Conservation (phyloP, 345 rosid species). For the Turnera subulata region DNA sequence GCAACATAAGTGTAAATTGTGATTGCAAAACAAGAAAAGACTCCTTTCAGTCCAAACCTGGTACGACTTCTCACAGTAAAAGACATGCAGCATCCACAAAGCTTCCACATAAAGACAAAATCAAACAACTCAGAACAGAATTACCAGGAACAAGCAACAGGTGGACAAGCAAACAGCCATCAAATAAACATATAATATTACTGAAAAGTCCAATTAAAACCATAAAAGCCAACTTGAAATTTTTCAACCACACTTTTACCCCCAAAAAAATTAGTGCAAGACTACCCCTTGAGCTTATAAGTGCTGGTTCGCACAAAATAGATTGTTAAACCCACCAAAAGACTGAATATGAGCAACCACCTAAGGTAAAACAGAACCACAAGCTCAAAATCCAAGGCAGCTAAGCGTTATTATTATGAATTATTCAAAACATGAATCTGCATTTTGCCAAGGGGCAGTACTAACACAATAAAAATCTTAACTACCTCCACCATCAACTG, state of each 20-base stretch:
- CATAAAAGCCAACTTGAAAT: background rate
- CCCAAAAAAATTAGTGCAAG: background rate
- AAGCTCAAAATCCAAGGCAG: too few relatives aligned
- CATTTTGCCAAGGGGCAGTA: too few relatives aligned
- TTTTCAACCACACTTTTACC: background rate
- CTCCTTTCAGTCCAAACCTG: background rate
- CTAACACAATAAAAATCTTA: constrained; percentile 6
- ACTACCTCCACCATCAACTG: constrained; percentile 6
- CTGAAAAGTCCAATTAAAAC: background rate
- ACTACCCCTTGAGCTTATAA: too few relatives aligned
- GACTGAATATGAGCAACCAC: background rate
- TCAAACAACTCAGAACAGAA: background rate
- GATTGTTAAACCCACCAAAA: background rate
- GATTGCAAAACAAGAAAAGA: background rate
- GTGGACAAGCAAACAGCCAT: constrained; percentile 29
- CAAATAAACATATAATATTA: background rate
- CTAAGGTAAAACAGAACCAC: too few relatives aligned
- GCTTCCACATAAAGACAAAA: constrained; percentile 21
- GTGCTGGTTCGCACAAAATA: too few relatives aligned
- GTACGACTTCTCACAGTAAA: constrained; percentile 3
- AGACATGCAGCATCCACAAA: constrained; percentile 16
- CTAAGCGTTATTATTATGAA: too few relatives aligned
- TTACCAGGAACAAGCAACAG: constrained; percentile 22
- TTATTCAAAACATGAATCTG: too few relatives aligned
- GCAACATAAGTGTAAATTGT: too few relatives aligned